Conservation (phyloP, 169 alveolate genomes). For the Plasmodium gaboni region DNA sequence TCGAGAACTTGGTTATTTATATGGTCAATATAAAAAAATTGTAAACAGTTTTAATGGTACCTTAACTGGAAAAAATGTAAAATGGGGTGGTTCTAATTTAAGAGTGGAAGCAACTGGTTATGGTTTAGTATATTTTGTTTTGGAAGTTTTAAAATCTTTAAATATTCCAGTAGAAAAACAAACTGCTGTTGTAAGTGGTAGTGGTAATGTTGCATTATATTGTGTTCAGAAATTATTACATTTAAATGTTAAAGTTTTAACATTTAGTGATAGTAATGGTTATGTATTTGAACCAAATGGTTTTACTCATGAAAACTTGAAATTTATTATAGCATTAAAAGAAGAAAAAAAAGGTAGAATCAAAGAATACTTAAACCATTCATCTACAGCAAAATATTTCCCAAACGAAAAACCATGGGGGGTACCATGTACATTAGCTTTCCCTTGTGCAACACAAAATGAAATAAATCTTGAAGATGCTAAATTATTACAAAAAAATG, state of each 20-base stretch:
- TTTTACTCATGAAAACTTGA: conserved; percentile 80
- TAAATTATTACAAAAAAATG: conserved; percentile 76
- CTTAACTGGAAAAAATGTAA: conserved; percentile 88
- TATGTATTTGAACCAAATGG: conserved; percentile 84
- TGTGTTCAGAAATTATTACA: conserved; percentile 86
- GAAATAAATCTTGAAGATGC: conserved; percentile 87
- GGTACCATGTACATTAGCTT: conserved; percentile 84
- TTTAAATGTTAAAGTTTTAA: conserved; percentile 87
- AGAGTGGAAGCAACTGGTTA: conserved; percentile 93
- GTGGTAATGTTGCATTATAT: conserved; percentile 91
- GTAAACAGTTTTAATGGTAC: conserved; percentile 85
- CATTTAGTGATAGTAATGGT: conserved; percentile 88
- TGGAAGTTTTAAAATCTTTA: conserved; percentile 77
- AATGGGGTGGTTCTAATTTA: conserved; percentile 90
- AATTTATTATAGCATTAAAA: conserved; percentile 78
- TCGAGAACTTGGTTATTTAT: conserved; percentile 90
- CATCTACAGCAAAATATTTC: conserved; percentile 78
- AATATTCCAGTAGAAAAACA: conserved; percentile 79
- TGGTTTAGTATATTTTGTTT: conserved; percentile 89
- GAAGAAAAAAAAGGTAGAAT: conserved; percentile 78
- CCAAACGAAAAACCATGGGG: conserved; percentile 83
- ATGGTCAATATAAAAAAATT: conserved; percentile 89
- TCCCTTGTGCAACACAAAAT: conserved; percentile 92
- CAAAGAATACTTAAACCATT: conserved; percentile 78
- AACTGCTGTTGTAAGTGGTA: conserved; percentile 87